Evolutionary conservation across 1,284 basidiomycete genomes (phyloP), one percentile per base, ranked within the genome.

Genomic region (Ustilago vetiveriae): DNA sequence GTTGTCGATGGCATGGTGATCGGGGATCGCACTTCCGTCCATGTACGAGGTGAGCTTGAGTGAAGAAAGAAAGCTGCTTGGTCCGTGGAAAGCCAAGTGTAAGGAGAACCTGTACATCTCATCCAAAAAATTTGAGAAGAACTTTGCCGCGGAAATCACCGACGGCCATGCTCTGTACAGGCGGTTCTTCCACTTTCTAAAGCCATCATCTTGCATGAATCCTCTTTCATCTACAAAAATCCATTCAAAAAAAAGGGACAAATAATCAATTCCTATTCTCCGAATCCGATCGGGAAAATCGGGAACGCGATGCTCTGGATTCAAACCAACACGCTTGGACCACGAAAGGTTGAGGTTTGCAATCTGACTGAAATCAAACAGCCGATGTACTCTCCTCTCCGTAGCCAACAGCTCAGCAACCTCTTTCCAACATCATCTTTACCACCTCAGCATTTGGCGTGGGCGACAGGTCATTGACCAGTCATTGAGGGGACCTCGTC

Each of bases 1-100:
- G 52, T 50, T 16, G 38, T 45, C 10, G 68, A 42, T 37, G 68
- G 63, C 68, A 71, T 71, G 40, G 1, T 47, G 43, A 33, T 7
- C 10, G 27, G 7, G 7, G 6, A 9, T 37, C 21, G 19, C 13
- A 21, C 9, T 16, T 11, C 16, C 14, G 16, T 11, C 17, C 13
- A 13, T 19, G 10, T 43, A 35, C 11, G 16, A 35, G 33, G n/a
- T 11, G 11, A 35, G 7, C 13, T 35, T 23, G 13, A 38, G n/a
- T n/a, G n/a, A n/a, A n/a, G n/a, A n/a, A n/a, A n/a, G n/a, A n/a
- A n/a, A n/a, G n/a, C n/a, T n/a, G n/a, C n/a, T n/a, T n/a, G n/a
- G n/a, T n/a, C n/a, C n/a, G n/a, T n/a, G n/a, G n/a, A n/a, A n/a
- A n/a, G n/a, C n/a, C n/a, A n/a, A n/a, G n/a, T n/a, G n/a, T n/a